Conservation (phyloP, 2,329 filamentous ascomycete genomes). For the Chrysoporthe cubensis region DNA sequence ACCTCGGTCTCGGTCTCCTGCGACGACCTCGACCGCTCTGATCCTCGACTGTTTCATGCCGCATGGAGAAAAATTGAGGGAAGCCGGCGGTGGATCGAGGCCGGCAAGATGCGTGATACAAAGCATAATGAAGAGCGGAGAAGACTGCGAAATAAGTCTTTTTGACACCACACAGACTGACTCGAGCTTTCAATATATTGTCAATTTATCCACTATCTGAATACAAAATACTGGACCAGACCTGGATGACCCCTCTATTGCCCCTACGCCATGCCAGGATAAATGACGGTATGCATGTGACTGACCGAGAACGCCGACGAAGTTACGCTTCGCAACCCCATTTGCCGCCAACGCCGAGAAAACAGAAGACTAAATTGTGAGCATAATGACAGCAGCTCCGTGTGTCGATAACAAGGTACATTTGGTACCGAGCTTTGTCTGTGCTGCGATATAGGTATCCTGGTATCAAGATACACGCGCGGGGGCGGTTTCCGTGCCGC, state of each 20-base stretch:
- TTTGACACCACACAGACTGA: background rate
- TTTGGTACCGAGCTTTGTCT: background rate
- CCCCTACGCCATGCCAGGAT: background rate
- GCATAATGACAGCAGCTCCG: background rate
- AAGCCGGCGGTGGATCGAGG: too few species aligned
- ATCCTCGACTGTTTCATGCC: too few species aligned
- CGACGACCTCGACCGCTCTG: too few species aligned
- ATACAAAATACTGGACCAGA: background rate
- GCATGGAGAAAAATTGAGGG: too few species aligned
- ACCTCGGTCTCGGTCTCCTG: too few species aligned
- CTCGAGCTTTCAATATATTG: background rate
- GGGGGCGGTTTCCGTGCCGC: background rate
- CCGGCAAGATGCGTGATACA: too few species aligned
- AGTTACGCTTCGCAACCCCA: background rate
- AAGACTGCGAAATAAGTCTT: background rate
- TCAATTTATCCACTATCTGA: background rate
- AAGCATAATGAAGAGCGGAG: background rate
- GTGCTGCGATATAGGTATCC: slow-evolving; percentile 1
- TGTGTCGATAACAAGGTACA: background rate
- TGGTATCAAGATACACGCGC: slow-evolving; percentile 1
- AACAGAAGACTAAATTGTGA: background rate
- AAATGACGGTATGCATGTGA: background rate
- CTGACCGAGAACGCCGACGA: background rate
- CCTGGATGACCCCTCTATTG: background rate
- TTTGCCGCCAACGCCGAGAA: background rate